phyloP scores from a whole-genome alignment of 1,284 basidiomycete species.

The Stereum hirsutum region DNA sequence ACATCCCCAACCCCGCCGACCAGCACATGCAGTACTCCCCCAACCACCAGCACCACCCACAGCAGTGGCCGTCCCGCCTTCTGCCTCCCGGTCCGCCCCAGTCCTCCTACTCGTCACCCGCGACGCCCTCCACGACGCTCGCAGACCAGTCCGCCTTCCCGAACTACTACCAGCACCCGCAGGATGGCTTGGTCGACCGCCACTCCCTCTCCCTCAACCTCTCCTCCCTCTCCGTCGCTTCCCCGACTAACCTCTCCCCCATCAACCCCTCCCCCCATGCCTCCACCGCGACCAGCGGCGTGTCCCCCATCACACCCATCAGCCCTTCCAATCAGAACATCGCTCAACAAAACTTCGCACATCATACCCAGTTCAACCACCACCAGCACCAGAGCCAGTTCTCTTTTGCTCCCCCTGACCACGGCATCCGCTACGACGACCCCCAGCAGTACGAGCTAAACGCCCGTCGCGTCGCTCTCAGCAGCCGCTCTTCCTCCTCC shows the following conservation, averaged over 20 bases:
- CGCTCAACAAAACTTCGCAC: conserved; percentile 13
- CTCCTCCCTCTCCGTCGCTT: conserved; percentile 50
- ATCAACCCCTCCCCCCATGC: conserved; percentile 38
- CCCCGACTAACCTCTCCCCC: conserved; percentile 53
- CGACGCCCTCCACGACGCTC: conserved; percentile 23
- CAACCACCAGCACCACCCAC: conserved; percentile 13
- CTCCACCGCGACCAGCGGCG: conserved; percentile 23
- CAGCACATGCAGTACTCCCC: conserved; percentile 6
- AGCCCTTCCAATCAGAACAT: conserved; percentile 34
- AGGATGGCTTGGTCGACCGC: conserved; percentile 17
- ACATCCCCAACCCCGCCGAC: background rate
- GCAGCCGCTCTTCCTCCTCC: conserved; percentile 28
- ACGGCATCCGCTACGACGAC: conserved; percentile 24
- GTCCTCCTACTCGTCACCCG: conserved; percentile 26
- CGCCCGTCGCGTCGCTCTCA: conserved; percentile 18
- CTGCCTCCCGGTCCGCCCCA: conserved; percentile 22
- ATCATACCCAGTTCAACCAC: conserved; percentile 17
- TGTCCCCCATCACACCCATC: conserved; percentile 52
- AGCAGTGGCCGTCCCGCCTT: conserved; percentile 17
- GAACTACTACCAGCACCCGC: conserved; percentile 15
- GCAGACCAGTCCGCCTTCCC: conserved; percentile 22
- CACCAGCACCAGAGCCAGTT: conserved; percentile 26
- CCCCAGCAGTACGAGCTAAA: conserved; percentile 20
- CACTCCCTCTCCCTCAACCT: conserved; percentile 54
- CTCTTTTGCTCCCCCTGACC: conserved; percentile 29